Evolutionary conservation across 495 filamentous ascomycete species (phyloP).

Genomic region (Podospora pseudocomata): DNA sequence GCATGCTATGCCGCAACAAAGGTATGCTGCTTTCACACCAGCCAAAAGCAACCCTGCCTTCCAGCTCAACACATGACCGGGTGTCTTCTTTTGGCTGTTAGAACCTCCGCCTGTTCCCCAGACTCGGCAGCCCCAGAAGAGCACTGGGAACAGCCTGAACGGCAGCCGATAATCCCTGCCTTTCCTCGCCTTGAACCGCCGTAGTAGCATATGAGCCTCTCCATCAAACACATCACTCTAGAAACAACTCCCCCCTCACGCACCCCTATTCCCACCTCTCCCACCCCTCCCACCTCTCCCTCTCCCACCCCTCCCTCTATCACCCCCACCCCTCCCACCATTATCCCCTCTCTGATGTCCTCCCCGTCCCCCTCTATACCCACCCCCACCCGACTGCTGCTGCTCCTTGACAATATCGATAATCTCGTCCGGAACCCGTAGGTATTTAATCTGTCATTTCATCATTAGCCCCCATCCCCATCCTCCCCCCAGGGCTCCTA

Average conservation of each 20-base stretch:
- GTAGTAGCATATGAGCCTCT: neutral
- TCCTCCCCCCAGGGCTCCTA: slow-evolving; percentile 8
- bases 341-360: slow-evolving; percentile 61
- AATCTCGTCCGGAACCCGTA: slow-evolving; percentile 92
- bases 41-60: neutral
- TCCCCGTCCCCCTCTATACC: slow-evolving; percentile 64
- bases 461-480: neutral
- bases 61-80: neutral
- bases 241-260: neutral
- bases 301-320: slow-evolving; percentile 54
- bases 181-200: neutral
- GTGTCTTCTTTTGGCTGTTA: neutral
- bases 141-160: neutral
- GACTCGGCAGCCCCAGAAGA: too few relatives aligned
- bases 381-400: slow-evolving; percentile 60
- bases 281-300: slow-evolving; percentile 46
- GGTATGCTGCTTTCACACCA: neutral
- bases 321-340: slow-evolving; percentile 53
- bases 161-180: neutral
- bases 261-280: slow-evolving; percentile 17
- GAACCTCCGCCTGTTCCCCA: neutral
- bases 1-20: neutral
- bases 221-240: neutral
- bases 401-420: slow-evolving; percentile 92
- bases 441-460: slow-evolving; percentile 83